These are phyloP conservation scores for Anthracocystis panici-leucophaei DNA, from an alignment of 1,284 basidiomycete species.

Conservation along the genomic window DNA sequence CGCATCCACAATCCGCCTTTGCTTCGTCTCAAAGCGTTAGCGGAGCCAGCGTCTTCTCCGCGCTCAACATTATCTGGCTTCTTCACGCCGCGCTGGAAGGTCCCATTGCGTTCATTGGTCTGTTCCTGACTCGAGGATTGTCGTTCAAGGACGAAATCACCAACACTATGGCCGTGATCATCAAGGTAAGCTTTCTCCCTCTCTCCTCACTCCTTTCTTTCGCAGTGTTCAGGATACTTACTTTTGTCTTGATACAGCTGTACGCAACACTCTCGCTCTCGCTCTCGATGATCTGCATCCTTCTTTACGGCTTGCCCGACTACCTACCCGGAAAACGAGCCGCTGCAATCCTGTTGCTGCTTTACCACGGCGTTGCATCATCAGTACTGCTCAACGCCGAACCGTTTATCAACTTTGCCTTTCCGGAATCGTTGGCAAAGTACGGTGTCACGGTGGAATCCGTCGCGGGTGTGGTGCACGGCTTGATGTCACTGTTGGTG, in stretches of 20 bases:
- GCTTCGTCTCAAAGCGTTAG: constrained; percentile 11
- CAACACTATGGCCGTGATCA: constrained; percentile 80
- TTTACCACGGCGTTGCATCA: constrained; percentile 81
- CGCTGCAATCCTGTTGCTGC: constrained; percentile 78
- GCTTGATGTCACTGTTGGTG: constrained; percentile 40
- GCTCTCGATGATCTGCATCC: constrained; percentile 41
- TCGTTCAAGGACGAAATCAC: constrained; percentile 80
- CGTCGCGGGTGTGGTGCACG: constrained; percentile 42
- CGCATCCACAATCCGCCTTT: constrained; percentile 50
- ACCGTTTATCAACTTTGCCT: constrained; percentile 80
- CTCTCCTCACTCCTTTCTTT: background rate
- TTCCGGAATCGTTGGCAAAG: constrained; percentile 77
- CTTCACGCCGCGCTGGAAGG: constrained; percentile 81
- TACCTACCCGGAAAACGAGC: constrained; percentile 86
- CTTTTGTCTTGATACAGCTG: constrained; percentile 14
- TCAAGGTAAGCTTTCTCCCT: constrained; percentile 74
- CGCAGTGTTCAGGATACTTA: background rate
- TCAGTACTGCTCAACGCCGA: constrained; percentile 81
- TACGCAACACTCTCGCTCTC: constrained; percentile 32
- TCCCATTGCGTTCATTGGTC: constrained; percentile 79
- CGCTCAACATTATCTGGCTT: constrained; percentile 74
- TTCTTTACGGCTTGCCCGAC: constrained; percentile 72
- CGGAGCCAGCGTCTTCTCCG: constrained; percentile 18
- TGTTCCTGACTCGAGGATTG: constrained; percentile 76
- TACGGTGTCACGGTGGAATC: constrained; percentile 35